Conservation (phyloP, 805 yeast genomes). For the Saturnispora mendoncae region DNA sequence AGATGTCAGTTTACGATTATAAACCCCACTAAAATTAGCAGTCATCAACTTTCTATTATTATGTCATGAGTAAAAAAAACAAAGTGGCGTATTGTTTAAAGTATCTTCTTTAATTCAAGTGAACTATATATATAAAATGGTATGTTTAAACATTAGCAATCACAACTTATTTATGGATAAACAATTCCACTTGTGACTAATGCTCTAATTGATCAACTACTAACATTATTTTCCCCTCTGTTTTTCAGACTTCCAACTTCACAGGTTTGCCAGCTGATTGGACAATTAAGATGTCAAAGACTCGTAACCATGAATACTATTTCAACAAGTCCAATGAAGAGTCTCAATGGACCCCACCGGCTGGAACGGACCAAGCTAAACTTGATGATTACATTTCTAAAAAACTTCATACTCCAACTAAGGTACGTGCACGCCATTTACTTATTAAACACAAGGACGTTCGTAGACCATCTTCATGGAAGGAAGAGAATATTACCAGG, state of each 20-base stretch:
- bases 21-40: too few relatives aligned
- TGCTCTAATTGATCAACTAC: too few relatives aligned
- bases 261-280: slow-evolving; percentile 86
- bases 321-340: slow-evolving; percentile 59
- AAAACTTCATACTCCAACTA: slow-evolving; percentile 43
- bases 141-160: too few relatives aligned
- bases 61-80: too few relatives aligned
- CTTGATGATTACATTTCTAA: slow-evolving; percentile 49
- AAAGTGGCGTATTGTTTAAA: too few relatives aligned
- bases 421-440: slow-evolving; percentile 74
- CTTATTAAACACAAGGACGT: slow-evolving; percentile 75
- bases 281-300: slow-evolving; percentile 69
- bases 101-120: too few relatives aligned
- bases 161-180: too few relatives aligned
- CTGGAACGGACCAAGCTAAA: slow-evolving; percentile 58
- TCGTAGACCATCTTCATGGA: slow-evolving; percentile 91
- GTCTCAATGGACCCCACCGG: slow-evolving; percentile 89
- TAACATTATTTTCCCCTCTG: too few relatives aligned
- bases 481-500: slow-evolving; percentile 60
- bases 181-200: too few relatives aligned
- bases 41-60: too few relatives aligned
- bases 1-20: too few relatives aligned
- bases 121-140: too few relatives aligned
- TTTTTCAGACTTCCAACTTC: slow-evolving; percentile 4
- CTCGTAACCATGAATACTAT: slow-evolving; percentile 79